A percentile compares a stretch with the other conserved stretches of the same genome.
phyloP scores from a whole-genome alignment of 768 basidiomycete genomes.

The Amanita fuliginea region DNA sequence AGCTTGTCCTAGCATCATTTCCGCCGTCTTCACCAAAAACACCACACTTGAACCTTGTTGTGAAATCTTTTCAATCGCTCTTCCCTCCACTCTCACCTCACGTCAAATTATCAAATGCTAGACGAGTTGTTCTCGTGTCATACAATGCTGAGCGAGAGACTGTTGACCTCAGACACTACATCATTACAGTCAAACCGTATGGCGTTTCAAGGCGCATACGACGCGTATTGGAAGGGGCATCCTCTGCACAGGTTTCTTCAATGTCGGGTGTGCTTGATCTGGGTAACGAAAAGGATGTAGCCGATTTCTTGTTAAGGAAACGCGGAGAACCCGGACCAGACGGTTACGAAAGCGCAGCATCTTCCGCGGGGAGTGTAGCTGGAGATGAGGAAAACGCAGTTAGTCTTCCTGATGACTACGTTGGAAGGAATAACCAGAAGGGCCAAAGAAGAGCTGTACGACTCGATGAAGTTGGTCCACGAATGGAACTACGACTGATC shows the following conservation, averaged over 20 bases:
- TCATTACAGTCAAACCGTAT: slow-evolving; percentile 91
- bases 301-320: slow-evolving; percentile 82
- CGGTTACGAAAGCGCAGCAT: slow-evolving; percentile 74
- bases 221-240: slow-evolving; percentile 62
- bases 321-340: slow-evolving; percentile 50
- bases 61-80: slow-evolving; percentile 93
- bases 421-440: slow-evolving; percentile 88
- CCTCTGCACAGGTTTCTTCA: slow-evolving; percentile 19
- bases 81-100: slow-evolving; percentile 90
- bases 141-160: slow-evolving; percentile 83
- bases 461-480: slow-evolving; percentile 89
- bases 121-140: slow-evolving; percentile 86
- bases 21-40: slow-evolving; percentile 63
- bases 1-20: slow-evolving; percentile 91
- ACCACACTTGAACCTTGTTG: slow-evolving; percentile 79
- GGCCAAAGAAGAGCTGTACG: slow-evolving; percentile 86
- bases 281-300: slow-evolving; percentile 85
- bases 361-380: slow-evolving; percentile 72
- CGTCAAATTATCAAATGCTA: slow-evolving; percentile 77
- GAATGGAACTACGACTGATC: slow-evolving; percentile 86
- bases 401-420: slow-evolving; percentile 84
- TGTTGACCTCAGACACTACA: slow-evolving; percentile 87
- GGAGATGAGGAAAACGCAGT: slow-evolving; percentile 81
- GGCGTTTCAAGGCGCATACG: slow-evolving; percentile 90
- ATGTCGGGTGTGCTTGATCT: slow-evolving; percentile 54